Percentiles rank a stretch among this genome's conserved stretches.
Conservation (phyloP, 2,329 filamentous ascomycete species). For the Fusarium ramigenum region DNA sequence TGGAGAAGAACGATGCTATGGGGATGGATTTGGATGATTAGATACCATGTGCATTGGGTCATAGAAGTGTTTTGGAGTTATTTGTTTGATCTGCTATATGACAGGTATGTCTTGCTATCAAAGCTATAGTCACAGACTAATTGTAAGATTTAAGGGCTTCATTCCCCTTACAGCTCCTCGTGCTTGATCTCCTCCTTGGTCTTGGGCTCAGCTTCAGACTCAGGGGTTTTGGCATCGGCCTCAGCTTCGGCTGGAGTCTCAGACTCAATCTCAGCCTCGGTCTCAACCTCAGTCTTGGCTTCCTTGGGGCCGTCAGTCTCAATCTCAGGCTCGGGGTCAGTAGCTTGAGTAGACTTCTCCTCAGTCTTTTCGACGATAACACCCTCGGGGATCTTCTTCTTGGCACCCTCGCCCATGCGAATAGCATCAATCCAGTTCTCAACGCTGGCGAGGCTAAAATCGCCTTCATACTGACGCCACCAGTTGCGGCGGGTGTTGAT, state of each 20-base stretch:
- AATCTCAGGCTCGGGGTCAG: slow-evolving; percentile 41
- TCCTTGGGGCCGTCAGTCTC: slow-evolving; percentile 42
- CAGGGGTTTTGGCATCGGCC: slow-evolving; percentile 20
- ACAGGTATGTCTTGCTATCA: slow-evolving; percentile 34
- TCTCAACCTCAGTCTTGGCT: slow-evolving; percentile 25
- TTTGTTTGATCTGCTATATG: slow-evolving; percentile 30
- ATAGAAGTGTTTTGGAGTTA: slow-evolving; percentile 34
- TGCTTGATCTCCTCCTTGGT: slow-evolving; percentile 50
- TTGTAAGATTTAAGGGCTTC: slow-evolving; percentile 16
- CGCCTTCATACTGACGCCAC: slow-evolving; percentile 79
- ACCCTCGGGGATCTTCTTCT: slow-evolving; percentile 75
- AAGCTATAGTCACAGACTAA: slow-evolving; percentile 36
- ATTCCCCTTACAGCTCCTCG: slow-evolving; percentile 58
- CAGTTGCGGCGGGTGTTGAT: slow-evolving; percentile 86
- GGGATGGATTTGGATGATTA: slow-evolving; percentile 61
- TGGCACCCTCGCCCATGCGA: slow-evolving; percentile 85
- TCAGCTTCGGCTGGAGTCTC: slow-evolving; percentile 27
- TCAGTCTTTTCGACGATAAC: slow-evolving; percentile 56
- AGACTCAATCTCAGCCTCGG: slow-evolving; percentile 32
- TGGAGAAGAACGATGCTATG: slow-evolving; percentile 59
- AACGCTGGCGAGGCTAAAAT: slow-evolving; percentile 69
- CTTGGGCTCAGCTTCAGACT: slow-evolving; percentile 41
- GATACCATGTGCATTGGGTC: slow-evolving; percentile 19
- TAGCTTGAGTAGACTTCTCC: slow-evolving; percentile 29
- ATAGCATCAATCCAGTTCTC: slow-evolving; percentile 93